Base-by-base conservation (phyloP, 176 grass and related monocot genomes). In the Zoysia japonica region DNA sequence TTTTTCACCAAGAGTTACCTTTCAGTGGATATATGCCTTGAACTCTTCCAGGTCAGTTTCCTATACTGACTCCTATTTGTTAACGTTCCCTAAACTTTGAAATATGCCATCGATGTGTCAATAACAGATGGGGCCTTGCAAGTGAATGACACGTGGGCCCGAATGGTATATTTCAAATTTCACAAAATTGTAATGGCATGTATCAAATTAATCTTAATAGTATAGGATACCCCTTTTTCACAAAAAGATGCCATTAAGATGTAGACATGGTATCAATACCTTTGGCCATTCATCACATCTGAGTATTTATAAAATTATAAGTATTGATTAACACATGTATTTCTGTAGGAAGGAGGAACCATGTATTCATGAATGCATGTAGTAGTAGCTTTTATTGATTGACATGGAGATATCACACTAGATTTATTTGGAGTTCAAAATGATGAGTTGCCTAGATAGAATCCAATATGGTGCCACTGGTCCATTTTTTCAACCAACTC, bases 31-130 rank as follows among this genome's bases (percentile, higher is more conserved):
- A 83, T 87, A 56, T 98, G 92, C 82, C 71, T 71, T 53, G 88
- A 98, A 78, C 88, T 98, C 63, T 68, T 94, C 66, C 92, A 98
- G 94, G 94, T 93, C 87, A 90, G 84, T 61, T 81, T 60, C 13
- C 36, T 40, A 66, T 79, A 50, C 50, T 28, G 60, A 66, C 37
- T 68, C 17, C 55, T 76, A 77, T 70, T 54, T 73, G 2, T 9
- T 49, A 48, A 63, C 12, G 8, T 16, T 12, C 12, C 61, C 44
- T 61, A 61, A 28, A 28, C 28, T 28, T 28, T 28, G 28, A 28
- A 28, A 28, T 28, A 28, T 28, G 28, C 28, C 28, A 28, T 28
- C 28, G 28, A 28, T 28, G 28, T 28, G 28, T 28, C 28, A 28
- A 28, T 28, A 28, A 28, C 0, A 28, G 28, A 28, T 28, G 28